Evolutionary conservation across 805 yeast species (phyloP).

Genomic region (Ogataea pini): DNA sequence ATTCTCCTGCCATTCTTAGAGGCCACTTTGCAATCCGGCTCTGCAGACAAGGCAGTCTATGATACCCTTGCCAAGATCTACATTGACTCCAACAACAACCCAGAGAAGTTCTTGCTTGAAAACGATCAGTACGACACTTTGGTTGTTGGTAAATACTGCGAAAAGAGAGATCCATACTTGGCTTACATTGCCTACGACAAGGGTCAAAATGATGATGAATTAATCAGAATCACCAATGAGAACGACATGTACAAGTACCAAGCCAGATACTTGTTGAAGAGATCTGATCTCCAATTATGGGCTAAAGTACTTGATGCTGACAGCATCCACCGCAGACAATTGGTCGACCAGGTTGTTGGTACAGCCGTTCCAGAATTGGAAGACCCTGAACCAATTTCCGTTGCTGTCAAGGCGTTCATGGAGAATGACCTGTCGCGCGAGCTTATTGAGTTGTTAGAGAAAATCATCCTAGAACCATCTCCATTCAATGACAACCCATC

Average conservation of each 20-base stretch:
- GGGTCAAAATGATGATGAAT: conserved; percentile 88
- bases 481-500: conserved; percentile 95
- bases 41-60: conserved; percentile 86
- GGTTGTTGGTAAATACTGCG: conserved; percentile 97
- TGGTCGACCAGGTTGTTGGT: conserved; percentile 91
- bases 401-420: conserved; percentile 95
- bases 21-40: conserved; percentile 78
- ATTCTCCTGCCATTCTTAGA: conserved; percentile 91
- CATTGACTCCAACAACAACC: conserved; percentile 96
- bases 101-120: conserved; percentile 94
- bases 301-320: conserved; percentile 70
- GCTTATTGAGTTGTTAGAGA: conserved; percentile 90
- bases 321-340: conserved; percentile 84
- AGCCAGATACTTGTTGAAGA: conserved; percentile 89
- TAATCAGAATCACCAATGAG: conserved; percentile 90
- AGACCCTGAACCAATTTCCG: conserved; percentile 90
- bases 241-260: conserved; percentile 98
- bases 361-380: conserved; percentile 93
- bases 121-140: conserved; percentile 88
- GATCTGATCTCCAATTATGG: conserved; percentile 90
- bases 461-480: conserved; percentile 95
- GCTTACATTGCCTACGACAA: conserved; percentile 97
- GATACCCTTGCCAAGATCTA: conserved; percentile 96
- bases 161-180: conserved; percentile 96
- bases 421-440: conserved; percentile 90